These are phyloP conservation scores for Hericium alpestre DNA, from an alignment of 768 basidiomycete genomes.

Conservation along the genomic window DNA sequence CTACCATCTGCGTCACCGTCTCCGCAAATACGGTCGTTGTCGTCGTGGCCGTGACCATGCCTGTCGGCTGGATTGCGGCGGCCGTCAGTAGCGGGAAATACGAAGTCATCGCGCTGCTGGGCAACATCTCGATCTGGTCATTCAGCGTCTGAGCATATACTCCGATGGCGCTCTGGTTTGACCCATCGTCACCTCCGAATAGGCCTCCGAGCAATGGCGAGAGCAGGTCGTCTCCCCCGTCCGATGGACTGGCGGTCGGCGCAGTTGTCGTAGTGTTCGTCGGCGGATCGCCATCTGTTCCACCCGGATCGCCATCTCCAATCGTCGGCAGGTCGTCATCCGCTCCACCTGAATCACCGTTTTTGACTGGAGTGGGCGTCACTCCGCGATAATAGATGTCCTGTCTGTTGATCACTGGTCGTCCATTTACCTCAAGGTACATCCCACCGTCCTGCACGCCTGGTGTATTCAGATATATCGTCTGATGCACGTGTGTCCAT, in stretches of 20 bases:
- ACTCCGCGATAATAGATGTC: slow-evolving; percentile 53
- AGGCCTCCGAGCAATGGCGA: background rate
- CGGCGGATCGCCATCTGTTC: no score
- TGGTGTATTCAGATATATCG: slow-evolving; percentile 62
- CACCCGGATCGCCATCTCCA: background rate
- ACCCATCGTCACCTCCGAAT: background rate
- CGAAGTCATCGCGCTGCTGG: no score
- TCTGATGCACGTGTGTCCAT: slow-evolving; percentile 70
- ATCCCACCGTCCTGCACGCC: slow-evolving; percentile 61
- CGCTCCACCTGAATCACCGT: background rate
- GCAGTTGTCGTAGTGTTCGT: no score
- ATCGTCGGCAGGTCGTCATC: background rate
- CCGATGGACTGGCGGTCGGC: background rate
- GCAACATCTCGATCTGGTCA: no score
- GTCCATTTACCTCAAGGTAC: slow-evolving; percentile 51
- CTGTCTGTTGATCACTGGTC: slow-evolving; percentile 35
- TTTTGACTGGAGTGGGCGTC: slow-evolving; percentile 16
- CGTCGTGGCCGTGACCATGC: background rate
- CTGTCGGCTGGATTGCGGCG: no score
- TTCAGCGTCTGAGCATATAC: no score
- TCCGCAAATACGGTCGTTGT: background rate
- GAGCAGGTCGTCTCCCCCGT: background rate
- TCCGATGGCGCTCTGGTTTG: no score
- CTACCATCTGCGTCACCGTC: background rate
- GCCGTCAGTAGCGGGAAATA: no score